Evolutionary conservation across 495 filamentous ascomycete genomes (phyloP), one percentile per base, ranked within the genome.

Genomic region (Tuber magnatum): DNA sequence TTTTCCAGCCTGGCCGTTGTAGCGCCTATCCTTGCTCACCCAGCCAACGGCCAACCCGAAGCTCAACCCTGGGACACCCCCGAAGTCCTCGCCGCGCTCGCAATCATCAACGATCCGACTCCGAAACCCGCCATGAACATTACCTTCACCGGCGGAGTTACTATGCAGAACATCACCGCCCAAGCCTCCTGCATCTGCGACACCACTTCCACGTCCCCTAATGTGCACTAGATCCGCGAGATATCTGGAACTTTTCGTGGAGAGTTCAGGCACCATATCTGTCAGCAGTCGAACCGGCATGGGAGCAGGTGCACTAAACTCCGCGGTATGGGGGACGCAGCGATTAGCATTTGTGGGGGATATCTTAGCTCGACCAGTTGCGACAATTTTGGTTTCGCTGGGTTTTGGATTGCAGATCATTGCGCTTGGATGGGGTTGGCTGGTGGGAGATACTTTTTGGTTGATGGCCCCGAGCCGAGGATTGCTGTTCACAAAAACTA

Each of bases 391-490:
- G 24, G 48, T 0, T n/a, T n/a, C n/a, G 48, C 24, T 48, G 48
- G 48, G 22, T 56, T n/a, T n/a, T n/a, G 7, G 22, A n/a, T 56
- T 12, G 3, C 48, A 2, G 48, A n/a, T n/a, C 5, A 56, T n/a
- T 56, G 48, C n/a, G 48, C 22, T n/a, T 56, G 48, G 48, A 56
- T n/a, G 6, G 48, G 48, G 9, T 10, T n/a, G 5, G 24, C 8
- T 9, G 24, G 48, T 24, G 48, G 48, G 24, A 56, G 48, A n/a
- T 56, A 9, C 22, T 51, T 7, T n/a, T 51, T 0, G 0, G 22
- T 0, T 7, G 46, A n/a, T 0, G 5, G 0, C 1, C 22, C 46
- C 0, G 20, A 8, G 0, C 0, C 9, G 0, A n/a, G 0, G 8
- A 4, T 56, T 56, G 8, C 48, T 0, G 6, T 28, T 56, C 48